Evolutionary conservation across 805 yeast genomes (phyloP).

Genomic region (Hanseniaspora vineae): DNA sequence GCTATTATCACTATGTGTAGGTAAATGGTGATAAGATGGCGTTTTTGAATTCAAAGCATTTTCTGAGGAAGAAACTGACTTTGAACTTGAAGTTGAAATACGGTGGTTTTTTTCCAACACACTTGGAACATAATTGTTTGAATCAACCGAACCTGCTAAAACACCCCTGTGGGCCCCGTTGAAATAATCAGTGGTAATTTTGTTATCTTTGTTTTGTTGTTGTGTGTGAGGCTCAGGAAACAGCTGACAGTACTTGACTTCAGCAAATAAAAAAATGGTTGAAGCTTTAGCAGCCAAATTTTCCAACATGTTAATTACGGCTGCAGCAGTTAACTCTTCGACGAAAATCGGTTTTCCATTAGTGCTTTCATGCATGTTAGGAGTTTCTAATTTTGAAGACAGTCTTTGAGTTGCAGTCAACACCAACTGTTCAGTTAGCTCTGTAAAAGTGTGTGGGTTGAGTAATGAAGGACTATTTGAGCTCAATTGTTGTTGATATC

Average conservation of each 20-base stretch:
- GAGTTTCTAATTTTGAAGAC: background rate
- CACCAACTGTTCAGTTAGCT: constrained; percentile 21
- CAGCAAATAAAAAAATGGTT: constrained; percentile 80
- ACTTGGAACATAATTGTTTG: no score
- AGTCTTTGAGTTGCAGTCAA: constrained; percentile 9
- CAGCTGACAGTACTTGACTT: constrained; percentile 76
- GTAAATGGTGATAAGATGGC: no score
- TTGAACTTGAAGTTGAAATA: no score
- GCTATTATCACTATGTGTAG: constrained; percentile 11
- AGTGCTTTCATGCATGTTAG: constrained; percentile 8
- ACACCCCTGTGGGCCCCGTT: no score
- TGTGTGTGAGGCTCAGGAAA: constrained; percentile 46
- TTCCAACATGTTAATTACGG: constrained; percentile 44
- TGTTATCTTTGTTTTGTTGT: no score
- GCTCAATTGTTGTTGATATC: constrained; percentile 4
- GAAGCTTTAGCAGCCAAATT: constrained; percentile 79
- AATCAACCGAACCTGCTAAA: no score
- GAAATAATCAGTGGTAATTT: no score
- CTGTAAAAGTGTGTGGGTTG: constrained; percentile 18
- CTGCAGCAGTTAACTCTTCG: constrained; percentile 13
- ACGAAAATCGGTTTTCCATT: background rate
- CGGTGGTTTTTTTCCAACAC: no score
- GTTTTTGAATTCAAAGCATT: no score
- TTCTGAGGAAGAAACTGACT: no score
- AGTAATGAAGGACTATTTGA: constrained; percentile 11